Evolutionary conservation across 371 early-diverging fungal genomes (phyloP), one percentile per base, ranked within the genome.

Genomic region (Syncephalastrum monosporum): DNA sequence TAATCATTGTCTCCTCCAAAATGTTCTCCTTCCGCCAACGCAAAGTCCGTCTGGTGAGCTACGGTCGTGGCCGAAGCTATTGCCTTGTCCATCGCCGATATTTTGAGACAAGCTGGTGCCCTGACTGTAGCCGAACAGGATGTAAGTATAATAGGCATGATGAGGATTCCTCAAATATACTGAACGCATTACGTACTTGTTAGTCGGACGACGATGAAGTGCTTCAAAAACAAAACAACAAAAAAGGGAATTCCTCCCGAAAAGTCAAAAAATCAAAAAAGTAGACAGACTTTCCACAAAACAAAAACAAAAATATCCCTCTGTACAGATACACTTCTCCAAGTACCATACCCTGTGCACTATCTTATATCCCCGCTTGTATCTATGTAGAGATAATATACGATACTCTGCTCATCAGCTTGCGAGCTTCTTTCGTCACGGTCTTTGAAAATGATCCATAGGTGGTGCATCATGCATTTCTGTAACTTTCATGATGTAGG

Each of bases 61-160:
- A 47, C 44, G 65, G 67, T 17, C 72, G 75, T 42, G 70, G 75
- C 16, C 69, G 66, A 21, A 75, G 64, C 50, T 75, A 75, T 41
- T 75, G 75, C 50, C 59, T 75, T 6, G 55, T 72, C 43, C 75
- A 75, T 55, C 57, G 68, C 57, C 61, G 70, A 50, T 75, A 75
- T 43, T 75, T 72, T 64, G 75, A 75, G 50, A 75, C 72, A 43
- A 69, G 70, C 49, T 75, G 67, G 71, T 74, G 74, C 47, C 74
- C 74, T 43, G 74, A 74, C 29, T 74, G 74, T 54, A 65, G 67
- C 25, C 64, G 74, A 13, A 60, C 64, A 47, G 60, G 61, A 45
- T 50, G 69, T 72, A 65, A 67, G 65, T 61, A 8, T 12, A 33
- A 33, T 33, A 10, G 8, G 8, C 38, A 33, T 33, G 10, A 2